Evolutionary conservation across 2,329 filamentous ascomycete species (phyloP).

Genomic region (Botrytis porri): DNA sequence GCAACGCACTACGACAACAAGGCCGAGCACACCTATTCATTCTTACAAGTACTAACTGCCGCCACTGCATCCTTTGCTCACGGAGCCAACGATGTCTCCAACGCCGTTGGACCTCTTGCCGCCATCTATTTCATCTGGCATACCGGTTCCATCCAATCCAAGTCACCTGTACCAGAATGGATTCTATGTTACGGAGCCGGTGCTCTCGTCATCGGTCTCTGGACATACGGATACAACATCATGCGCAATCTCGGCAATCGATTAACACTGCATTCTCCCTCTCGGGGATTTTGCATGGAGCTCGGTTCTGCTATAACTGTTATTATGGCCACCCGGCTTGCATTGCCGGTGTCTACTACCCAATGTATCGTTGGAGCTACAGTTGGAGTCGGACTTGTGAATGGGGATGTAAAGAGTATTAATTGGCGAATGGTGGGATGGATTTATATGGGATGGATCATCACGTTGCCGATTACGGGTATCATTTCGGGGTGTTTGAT

Average conservation of each 20-base stretch:
- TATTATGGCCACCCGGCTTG: constrained; percentile 68
- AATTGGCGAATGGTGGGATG: constrained; percentile 72
- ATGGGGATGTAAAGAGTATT: constrained; percentile 65
- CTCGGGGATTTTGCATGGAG: constrained; percentile 66
- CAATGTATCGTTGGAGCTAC: constrained; percentile 79
- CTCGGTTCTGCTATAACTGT: constrained; percentile 75
- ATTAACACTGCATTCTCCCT: constrained; percentile 42
- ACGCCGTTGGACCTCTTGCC: constrained; percentile 67
- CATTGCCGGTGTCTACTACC: constrained; percentile 71
- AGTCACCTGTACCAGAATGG: constrained; percentile 69
- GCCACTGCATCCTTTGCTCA: constrained; percentile 54
- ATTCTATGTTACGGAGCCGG: constrained; percentile 6
- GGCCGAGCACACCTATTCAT: constrained; percentile 60
- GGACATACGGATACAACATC: constrained; percentile 78
- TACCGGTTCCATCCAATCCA: constrained; percentile 46
- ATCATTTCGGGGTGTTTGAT: constrained; percentile 21
- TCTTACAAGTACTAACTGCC: constrained; percentile 52
- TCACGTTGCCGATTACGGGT: constrained; percentile 21
- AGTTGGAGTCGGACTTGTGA: constrained; percentile 73
- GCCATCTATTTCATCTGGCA: constrained; percentile 67
- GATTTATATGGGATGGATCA: constrained; percentile 62
- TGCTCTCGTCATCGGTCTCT: constrained; percentile 54
- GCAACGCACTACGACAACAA: constrained; percentile 67
- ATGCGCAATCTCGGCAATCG: constrained; percentile 42
- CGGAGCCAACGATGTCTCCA: constrained; percentile 75